A percentile compares a stretch with the other conserved stretches of the same genome.
Conservation (phyloP, 768 basidiomycete genomes). For the Peribolospora kevripleyi region DNA sequence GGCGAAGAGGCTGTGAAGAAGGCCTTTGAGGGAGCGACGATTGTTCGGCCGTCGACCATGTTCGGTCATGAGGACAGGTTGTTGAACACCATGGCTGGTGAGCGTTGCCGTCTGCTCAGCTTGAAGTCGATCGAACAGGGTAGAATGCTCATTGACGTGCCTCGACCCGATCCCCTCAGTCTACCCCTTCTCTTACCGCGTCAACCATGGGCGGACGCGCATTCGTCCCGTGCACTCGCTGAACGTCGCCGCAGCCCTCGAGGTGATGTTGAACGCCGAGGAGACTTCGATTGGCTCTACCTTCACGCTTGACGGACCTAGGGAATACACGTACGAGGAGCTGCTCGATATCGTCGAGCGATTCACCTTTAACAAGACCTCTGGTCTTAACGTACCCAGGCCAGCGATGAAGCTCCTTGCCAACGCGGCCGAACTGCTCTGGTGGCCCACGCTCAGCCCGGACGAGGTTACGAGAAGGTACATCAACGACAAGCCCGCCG, state of each 20-base stretch:
- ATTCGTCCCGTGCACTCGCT: conserved; percentile 81
- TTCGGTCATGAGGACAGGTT: conserved; percentile 91
- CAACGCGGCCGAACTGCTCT: conserved; percentile 34
- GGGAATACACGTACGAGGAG: conserved; percentile 48
- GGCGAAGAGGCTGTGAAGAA: conserved; percentile 69
- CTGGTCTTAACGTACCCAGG: conserved; percentile 56
- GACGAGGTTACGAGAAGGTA: conserved; percentile 77
- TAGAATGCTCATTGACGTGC: neutral
- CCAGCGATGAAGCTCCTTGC: conserved; percentile 39
- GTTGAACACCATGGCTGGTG: conserved; percentile 72
- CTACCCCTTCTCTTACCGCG: conserved; percentile 80
- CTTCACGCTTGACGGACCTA: conserved; percentile 67
- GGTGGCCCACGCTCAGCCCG: conserved; percentile 81
- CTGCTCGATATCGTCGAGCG: conserved; percentile 36
- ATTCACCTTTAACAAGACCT: conserved; percentile 49
- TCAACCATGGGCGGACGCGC: conserved; percentile 67
- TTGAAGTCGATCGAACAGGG: neutral
- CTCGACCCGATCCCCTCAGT: conserved; percentile 24
- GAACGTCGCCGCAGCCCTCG: conserved; percentile 81
- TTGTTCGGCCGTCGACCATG: conserved; percentile 61
- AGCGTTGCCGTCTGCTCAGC: conserved; percentile 17
- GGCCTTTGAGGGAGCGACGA: conserved; percentile 52
- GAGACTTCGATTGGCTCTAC: conserved; percentile 29
- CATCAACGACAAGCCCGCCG: conserved; percentile 42
- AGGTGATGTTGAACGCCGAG: conserved; percentile 41